Evolutionary conservation across 352 stramenopile species (phyloP).

Genomic region (Peronospora farinosa): DNA sequence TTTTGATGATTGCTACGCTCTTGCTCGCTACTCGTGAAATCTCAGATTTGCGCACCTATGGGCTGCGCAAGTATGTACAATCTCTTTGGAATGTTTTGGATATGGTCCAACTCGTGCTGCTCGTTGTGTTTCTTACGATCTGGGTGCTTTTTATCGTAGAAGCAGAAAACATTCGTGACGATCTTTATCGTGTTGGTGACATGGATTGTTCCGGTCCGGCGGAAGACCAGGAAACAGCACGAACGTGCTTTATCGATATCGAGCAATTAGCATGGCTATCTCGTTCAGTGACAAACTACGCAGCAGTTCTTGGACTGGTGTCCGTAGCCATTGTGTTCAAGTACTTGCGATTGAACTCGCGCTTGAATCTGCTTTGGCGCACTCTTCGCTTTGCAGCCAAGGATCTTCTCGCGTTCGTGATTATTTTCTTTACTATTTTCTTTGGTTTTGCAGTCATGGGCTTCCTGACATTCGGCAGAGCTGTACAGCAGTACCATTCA

Average conservation of each 20-base stretch:
- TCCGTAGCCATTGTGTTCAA: conserved; percentile 81
- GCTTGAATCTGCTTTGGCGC: conserved; percentile 71
- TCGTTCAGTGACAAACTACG: conserved; percentile 48
- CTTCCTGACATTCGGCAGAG: conserved; percentile 63
- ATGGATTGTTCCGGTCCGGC: conserved; percentile 44
- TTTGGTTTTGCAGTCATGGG: conserved; percentile 75
- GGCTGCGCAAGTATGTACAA: conserved; percentile 56
- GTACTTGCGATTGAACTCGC: conserved; percentile 69
- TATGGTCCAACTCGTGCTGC: conserved; percentile 59
- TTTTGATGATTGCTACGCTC: conserved; percentile 47
- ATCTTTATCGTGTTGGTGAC: conserved; percentile 45
- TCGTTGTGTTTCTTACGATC: conserved; percentile 53
- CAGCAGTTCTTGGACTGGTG: conserved; percentile 50
- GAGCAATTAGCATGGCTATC: conserved; percentile 46
- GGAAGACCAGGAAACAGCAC: conserved; percentile 37
- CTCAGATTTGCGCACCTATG: conserved; percentile 40
- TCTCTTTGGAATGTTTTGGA: conserved; percentile 79
- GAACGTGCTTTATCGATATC: conserved; percentile 55
- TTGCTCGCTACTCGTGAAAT: conserved; percentile 51
- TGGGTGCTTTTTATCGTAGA: conserved; percentile 54
- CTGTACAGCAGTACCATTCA: conserved; percentile 63
- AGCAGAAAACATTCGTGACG: conserved; percentile 42
- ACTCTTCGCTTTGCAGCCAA: conserved; percentile 70
- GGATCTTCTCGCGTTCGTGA: conserved; percentile 66
- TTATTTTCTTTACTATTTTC: conserved; percentile 81